These are phyloP conservation scores for Ascochyta viciae-villosae DNA, from an alignment of 2,329 filamentous ascomycete genomes.

Conservation along the genomic window DNA sequence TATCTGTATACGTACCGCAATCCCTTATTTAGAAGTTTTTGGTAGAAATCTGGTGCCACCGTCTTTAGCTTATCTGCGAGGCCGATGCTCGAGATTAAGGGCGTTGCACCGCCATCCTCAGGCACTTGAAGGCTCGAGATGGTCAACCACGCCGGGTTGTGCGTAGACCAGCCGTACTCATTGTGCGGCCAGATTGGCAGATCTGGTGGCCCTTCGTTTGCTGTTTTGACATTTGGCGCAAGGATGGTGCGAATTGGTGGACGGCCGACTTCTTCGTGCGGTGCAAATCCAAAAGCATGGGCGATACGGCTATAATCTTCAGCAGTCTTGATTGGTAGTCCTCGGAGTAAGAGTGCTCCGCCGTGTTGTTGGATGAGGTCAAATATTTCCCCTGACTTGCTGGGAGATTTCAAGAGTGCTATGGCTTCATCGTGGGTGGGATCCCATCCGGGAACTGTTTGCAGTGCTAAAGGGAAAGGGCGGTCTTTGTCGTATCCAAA, in stretches of 20 bases:
- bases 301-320: slow-evolving; percentile 47
- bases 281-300: slow-evolving; percentile 46
- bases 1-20: no score
- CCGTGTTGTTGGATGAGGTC: slow-evolving; percentile 38
- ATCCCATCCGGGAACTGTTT: no score
- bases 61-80: no score
- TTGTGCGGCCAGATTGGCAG: slow-evolving; percentile 50
- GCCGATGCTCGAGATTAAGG: no score
- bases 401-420: slow-evolving; percentile 3
- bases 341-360: slow-evolving; percentile 45
- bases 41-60: no score
- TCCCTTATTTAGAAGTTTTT: no score
- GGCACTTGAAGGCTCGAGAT: slow-evolving; percentile 27
- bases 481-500: no score
- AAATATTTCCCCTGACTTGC: slow-evolving; percentile 35
- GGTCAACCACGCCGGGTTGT: slow-evolving; percentile 49
- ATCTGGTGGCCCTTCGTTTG: slow-evolving; percentile 50
- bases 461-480: no score
- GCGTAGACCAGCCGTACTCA: slow-evolving; percentile 50
- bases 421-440: no score
- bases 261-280: slow-evolving; percentile 47
- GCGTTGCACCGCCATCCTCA: no score
- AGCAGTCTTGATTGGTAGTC: slow-evolving; percentile 40
- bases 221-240: slow-evolving; percentile 49
- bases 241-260: slow-evolving; percentile 41